These are phyloP conservation scores for Paraconiothyrium sp. DNA, from an alignment of 2,329 filamentous ascomycete species.

Conservation along the genomic window DNA sequence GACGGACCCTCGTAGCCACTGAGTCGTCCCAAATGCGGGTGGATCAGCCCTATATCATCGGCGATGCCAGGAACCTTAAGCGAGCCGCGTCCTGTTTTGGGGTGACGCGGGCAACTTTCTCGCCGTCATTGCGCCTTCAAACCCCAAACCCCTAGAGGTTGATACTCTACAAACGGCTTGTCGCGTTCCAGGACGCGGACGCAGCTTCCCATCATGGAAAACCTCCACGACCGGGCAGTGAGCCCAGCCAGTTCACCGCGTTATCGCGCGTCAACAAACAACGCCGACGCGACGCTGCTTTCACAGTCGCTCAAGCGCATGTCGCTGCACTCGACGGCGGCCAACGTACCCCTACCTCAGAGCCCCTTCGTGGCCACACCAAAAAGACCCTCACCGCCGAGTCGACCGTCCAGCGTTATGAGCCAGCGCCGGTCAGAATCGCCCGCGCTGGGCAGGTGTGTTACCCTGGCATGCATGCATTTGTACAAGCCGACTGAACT, in stretches of 20 bases:
- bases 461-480: slow-evolving; percentile 38
- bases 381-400: slow-evolving; percentile 31
- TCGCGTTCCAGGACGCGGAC: background rate
- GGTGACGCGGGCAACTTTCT: slow-evolving; percentile 3
- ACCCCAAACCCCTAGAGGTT: slow-evolving; percentile 4
- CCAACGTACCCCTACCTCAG: slow-evolving; percentile 41
- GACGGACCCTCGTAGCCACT: background rate
- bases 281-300: slow-evolving; percentile 45
- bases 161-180: slow-evolving; percentile 5
- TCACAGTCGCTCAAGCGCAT: slow-evolving; percentile 48
- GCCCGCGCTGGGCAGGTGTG: slow-evolving; percentile 53
- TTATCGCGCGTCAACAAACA: slow-evolving; percentile 45
- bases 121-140: slow-evolving; percentile 10
- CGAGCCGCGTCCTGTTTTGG: slow-evolving; percentile 10
- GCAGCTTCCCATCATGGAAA: slow-evolving; percentile 9
- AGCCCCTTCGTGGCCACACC: slow-evolving; percentile 36
- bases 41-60: slow-evolving; percentile 9
- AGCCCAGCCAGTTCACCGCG: slow-evolving; percentile 12
- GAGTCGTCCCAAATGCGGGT: slow-evolving; percentile 2
- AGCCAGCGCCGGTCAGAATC: slow-evolving; percentile 54
- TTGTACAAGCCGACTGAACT: background rate
- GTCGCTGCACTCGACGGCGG: slow-evolving; percentile 46
- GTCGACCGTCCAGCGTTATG: slow-evolving; percentile 55
- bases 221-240: background rate
- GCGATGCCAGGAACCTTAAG: slow-evolving; percentile 9